A percentile compares a stretch with the other conserved stretches of the same genome.
Conservation (phyloP, 129 eudicot genomes). For the carrot (Daucus carota) region DH1_v3.0 NC_030382.2:45515001-45515500, state of each 20-base stretch:
- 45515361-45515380: too few relatives aligned
- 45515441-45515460: conserved; percentile 62
- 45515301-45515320: conserved; percentile 44
- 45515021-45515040: conserved; percentile 29
- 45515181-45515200: conserved; percentile 44
- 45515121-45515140: conserved; percentile 36
- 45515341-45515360: conserved; percentile 32
- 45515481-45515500: conserved; percentile 55
- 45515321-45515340: conserved; percentile 50
- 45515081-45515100: conserved; percentile 32
- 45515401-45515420: too few relatives aligned
- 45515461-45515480: conserved; percentile 28
- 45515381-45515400: too few relatives aligned
- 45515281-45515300: conserved; percentile 44
- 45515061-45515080: conserved; percentile 16
- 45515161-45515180: conserved; percentile 34
- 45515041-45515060: conserved; percentile 33
- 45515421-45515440: conserved; percentile 35
- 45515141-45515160: conserved; percentile 28
- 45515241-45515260: conserved; percentile 45
- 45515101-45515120: conserved; percentile 37
- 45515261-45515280: conserved; percentile 69
- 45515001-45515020: conserved; percentile 19
- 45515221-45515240: conserved; percentile 41
- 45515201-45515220: conserved; percentile 38